These are phyloP conservation scores for Mycena citricolor DNA, from an alignment of 1,284 basidiomycete species.

Conservation along the genomic window DNA sequence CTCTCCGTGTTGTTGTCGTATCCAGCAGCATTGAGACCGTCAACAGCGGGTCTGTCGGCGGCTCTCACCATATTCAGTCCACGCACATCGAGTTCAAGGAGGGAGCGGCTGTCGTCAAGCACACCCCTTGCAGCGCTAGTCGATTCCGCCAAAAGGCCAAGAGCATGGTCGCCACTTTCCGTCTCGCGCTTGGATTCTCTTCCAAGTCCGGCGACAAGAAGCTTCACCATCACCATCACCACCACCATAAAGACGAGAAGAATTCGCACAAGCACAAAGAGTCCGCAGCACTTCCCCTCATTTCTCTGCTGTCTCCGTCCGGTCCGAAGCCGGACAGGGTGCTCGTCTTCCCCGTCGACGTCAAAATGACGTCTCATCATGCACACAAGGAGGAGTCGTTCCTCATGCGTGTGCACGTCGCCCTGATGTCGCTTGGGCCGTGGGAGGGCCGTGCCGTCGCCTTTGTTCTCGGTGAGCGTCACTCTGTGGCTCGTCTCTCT, in stretches of 20 bases:
- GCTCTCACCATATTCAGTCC: not conserved
- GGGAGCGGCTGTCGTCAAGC: not conserved
- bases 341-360: slow-evolving; percentile 29
- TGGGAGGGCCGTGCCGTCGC: slow-evolving; percentile 80
- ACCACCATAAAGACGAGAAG: slow-evolving; percentile 19
- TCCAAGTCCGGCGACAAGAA: slow-evolving; percentile 25
- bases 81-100: slow-evolving; percentile 14
- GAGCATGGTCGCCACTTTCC: slow-evolving; percentile 47
- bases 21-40: slow-evolving; percentile 26
- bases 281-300: slow-evolving; percentile 24
- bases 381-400: slow-evolving; percentile 42
- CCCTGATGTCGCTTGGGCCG: slow-evolving; percentile 67
- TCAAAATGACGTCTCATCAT: slow-evolving; percentile 30
- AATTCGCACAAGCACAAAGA: slow-evolving; percentile 24
- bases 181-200: slow-evolving; percentile 48
- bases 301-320: slow-evolving; percentile 18
- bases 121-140: slow-evolving; percentile 19
- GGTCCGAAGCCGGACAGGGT: too few relatives aligned
- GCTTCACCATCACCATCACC: slow-evolving; percentile 29
- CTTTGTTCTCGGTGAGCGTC: slow-evolving; percentile 76
- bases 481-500: slow-evolving; percentile 19
- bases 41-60: slow-evolving; percentile 3
- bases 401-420: slow-evolving; percentile 56
- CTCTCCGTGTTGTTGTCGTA: slow-evolving; percentile 38
- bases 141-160: slow-evolving; percentile 44